Percentiles rank a stretch among this genome's conserved stretches.
Conservation (phyloP, 2,329 filamentous ascomycete genomes). For the Trichoderma asperellum region DNA sequence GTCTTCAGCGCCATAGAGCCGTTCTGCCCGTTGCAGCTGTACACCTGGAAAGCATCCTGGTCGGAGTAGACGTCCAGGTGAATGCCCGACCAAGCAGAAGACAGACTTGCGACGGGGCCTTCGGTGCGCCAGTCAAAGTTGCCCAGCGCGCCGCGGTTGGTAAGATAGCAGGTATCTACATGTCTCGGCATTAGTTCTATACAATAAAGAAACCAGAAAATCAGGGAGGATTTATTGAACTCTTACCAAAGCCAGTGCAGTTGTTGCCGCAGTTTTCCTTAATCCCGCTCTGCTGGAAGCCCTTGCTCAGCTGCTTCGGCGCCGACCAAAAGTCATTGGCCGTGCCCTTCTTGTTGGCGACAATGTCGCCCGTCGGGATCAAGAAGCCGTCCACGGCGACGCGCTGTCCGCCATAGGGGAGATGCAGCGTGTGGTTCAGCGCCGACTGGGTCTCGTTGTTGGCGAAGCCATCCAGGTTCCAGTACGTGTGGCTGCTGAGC, state of each 20-base stretch:
- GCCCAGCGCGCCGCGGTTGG: conserved; percentile 63
- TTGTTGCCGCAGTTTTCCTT: conserved; percentile 75
- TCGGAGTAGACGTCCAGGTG: conserved; percentile 79
- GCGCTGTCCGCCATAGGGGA: conserved; percentile 74
- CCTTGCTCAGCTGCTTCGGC: conserved; percentile 77
- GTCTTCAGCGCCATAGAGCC: conserved; percentile 70
- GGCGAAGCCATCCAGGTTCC: conserved; percentile 80
- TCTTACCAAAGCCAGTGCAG: conserved; percentile 82
- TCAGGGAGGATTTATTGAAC: background rate
- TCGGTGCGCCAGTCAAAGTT: conserved; percentile 66
- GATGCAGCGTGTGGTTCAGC: conserved; percentile 72
- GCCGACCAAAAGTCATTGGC: conserved; percentile 82
- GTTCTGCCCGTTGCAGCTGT: conserved; percentile 78
- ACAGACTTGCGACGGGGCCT: conserved; percentile 67
- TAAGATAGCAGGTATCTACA: conserved; percentile 68
- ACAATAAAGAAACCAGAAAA: no score
- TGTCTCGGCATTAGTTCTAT: background rate
- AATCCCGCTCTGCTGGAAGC: conserved; percentile 65
- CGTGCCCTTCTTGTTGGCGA: conserved; percentile 67
- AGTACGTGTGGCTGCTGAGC: conserved; percentile 75
- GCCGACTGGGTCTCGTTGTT: conserved; percentile 69
- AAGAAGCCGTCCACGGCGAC: conserved; percentile 71
- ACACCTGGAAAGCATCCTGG: conserved; percentile 87
- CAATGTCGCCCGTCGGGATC: conserved; percentile 75
- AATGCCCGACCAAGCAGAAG: conserved; percentile 79